These are phyloP conservation scores for Sesbania bispinosa DNA, from an alignment of 306 rosid genomes.

Conservation along the genomic window DNA sequence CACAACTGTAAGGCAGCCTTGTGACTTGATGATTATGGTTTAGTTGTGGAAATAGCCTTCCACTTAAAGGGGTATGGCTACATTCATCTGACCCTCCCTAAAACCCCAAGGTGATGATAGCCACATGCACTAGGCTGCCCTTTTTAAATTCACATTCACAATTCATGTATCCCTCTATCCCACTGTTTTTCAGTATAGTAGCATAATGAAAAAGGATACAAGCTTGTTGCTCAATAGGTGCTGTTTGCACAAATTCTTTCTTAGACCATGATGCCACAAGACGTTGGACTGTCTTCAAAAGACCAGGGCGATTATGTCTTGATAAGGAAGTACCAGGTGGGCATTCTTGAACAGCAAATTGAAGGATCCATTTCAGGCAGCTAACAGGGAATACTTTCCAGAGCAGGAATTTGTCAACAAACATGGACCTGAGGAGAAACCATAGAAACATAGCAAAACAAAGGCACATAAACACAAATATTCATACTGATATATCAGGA, in stretches of 20 bases:
- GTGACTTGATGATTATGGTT: neutral
- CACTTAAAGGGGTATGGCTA: neutral
- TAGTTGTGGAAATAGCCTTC: neutral
- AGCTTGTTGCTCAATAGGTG: conserved; percentile 80
- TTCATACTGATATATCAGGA: conserved; percentile 6
- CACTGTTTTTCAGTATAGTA: neutral
- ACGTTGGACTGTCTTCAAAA: conserved; percentile 53
- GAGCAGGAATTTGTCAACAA: conserved; percentile 77
- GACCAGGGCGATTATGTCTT: conserved; percentile 35
- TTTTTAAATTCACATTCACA: conserved; percentile 10
- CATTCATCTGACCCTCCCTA: neutral
- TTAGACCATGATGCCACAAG: conserved; percentile 73
- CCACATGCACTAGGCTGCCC: neutral
- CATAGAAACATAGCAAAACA: conserved; percentile 6
- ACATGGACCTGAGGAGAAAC: conserved; percentile 63
- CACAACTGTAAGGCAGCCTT: neutral
- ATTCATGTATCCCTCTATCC: neutral
- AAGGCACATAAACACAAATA: conserved; percentile 2
- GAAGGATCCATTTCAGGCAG: conserved; percentile 94
- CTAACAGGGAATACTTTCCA: conserved; percentile 90
- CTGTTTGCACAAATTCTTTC: conserved; percentile 86
- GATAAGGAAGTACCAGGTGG: conserved; percentile 54
- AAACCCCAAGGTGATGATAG: conserved; percentile 3
- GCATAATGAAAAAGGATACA: conserved; percentile 70
- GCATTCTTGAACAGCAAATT: conserved; percentile 66